These are phyloP conservation scores for Calonectria pteridis DNA, from an alignment of 2,329 filamentous ascomycete genomes.

Conservation along the genomic window DNA sequence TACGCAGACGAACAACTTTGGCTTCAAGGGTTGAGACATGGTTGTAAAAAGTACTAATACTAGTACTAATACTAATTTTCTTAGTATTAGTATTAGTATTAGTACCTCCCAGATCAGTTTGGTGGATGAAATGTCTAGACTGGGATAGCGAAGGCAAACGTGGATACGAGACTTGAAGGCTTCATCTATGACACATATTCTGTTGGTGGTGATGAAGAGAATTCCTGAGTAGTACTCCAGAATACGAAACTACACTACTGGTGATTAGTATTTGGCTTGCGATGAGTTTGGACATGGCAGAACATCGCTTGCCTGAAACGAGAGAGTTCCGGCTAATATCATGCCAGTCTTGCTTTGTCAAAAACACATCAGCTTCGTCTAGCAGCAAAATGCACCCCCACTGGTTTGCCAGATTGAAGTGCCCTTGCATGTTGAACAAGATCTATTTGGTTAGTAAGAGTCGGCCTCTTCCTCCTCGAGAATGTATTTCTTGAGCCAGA, in stretches of 20 bases:
- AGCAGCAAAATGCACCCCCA: slow-evolving; percentile 28
- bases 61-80: too few species aligned
- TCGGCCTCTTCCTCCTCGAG: not conserved
- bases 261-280: not conserved
- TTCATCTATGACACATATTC: slow-evolving; percentile 63
- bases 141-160: not conserved
- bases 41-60: too few species aligned
- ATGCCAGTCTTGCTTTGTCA: slow-evolving; percentile 1
- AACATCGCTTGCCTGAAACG: not conserved
- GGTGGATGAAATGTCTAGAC: not conserved
- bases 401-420: slow-evolving; percentile 22
- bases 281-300: not conserved
- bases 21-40: not conserved
- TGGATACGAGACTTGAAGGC: not conserved
- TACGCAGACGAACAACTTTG: not conserved
- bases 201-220: slow-evolving; percentile 85
- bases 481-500: not conserved
- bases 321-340: not conserved
- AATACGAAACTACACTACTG: slow-evolving; percentile 78
- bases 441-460: not conserved
- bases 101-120: not conserved
- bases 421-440: not conserved
- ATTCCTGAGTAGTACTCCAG: slow-evolving; percentile 91
- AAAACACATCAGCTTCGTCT: slow-evolving; percentile 25
- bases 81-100: too few species aligned